These are phyloP conservation scores for Fragaria nilgerrensis DNA, from an alignment of 306 rosid genomes.

Conservation along the genomic window DNA sequence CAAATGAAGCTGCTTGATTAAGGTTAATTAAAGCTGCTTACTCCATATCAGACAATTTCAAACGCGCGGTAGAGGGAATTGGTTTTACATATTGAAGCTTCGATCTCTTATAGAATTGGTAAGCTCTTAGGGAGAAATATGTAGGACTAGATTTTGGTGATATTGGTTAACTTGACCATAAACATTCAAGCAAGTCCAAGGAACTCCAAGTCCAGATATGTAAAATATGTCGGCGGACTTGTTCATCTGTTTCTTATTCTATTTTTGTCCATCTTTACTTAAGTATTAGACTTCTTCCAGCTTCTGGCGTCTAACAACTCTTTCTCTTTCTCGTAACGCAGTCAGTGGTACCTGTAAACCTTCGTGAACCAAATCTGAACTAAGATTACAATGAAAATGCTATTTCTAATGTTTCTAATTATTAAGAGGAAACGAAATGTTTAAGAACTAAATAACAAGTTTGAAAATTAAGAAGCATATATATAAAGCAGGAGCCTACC, in stretches of 20 bases:
- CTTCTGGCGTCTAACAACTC: background rate
- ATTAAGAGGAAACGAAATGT: no score
- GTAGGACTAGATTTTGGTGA: background rate
- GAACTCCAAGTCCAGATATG: background rate
- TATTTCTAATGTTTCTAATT: no score
- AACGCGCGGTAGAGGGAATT: background rate
- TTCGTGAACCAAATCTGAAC: no score
- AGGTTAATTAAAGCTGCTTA: background rate
- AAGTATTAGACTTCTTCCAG: background rate
- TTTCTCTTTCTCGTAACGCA: background rate
- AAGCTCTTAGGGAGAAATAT: background rate
- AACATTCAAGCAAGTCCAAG: background rate
- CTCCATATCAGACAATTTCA: slow-evolving; percentile 14
- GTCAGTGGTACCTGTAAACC: no score
- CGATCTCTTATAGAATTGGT: background rate
- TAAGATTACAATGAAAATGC: no score
- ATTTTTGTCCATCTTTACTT: background rate
- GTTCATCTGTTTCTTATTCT: background rate
- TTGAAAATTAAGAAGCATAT: no score
- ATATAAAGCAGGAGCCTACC: no score
- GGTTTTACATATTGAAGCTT: background rate
- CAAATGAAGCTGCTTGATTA: background rate
- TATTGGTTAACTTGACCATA: background rate
- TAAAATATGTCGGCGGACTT: background rate
- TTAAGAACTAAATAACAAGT: no score